These are phyloP conservation scores for Samsoniella hepiali DNA, from an alignment of 2,329 filamentous ascomycete species.

Conservation along the genomic window DNA sequence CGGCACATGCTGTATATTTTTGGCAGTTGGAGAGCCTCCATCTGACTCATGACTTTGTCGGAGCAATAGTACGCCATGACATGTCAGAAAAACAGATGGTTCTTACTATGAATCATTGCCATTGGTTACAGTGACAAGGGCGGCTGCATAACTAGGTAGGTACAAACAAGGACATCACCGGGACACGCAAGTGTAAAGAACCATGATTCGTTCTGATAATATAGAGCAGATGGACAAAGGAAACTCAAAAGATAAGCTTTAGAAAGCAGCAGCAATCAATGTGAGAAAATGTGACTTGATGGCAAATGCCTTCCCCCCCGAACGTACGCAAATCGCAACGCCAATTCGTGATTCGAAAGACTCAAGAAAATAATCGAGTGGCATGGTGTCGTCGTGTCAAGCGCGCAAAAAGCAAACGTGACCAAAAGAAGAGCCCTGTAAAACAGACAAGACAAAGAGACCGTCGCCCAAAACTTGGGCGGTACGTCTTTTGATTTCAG, in stretches of 20 bases:
- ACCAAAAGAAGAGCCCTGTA: conserved; percentile 14
- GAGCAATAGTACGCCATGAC: too few species aligned
- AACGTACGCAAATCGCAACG: conserved; percentile 35
- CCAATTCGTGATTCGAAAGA: conserved; percentile 37
- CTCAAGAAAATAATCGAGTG: conserved; percentile 30
- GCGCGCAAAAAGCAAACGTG: conserved; percentile 31
- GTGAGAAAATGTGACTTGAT: conserved; percentile 18
- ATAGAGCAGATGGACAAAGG: conserved; percentile 16
- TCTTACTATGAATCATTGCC: too few species aligned
- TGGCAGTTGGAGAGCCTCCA: too few species aligned
- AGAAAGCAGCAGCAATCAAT: conserved; percentile 18
- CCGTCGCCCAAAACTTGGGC: conserved; percentile 19
- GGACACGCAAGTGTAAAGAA: neutral
- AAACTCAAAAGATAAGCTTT: conserved; percentile 8
- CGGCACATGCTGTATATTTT: too few species aligned
- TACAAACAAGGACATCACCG: too few species aligned
- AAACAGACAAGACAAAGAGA: conserved; percentile 10
- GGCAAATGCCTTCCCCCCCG: conserved; percentile 6
- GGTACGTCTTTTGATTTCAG: conserved; percentile 24
- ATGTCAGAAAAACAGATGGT: too few species aligned
- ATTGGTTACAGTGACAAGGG: too few species aligned
- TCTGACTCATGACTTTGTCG: too few species aligned
- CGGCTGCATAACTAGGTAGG: too few species aligned
- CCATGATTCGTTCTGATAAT: conserved; percentile 1
- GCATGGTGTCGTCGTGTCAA: conserved; percentile 29